phyloP scores from a whole-genome alignment of 2,329 filamentous ascomycete species.

The Trichoderma breve region DNA sequence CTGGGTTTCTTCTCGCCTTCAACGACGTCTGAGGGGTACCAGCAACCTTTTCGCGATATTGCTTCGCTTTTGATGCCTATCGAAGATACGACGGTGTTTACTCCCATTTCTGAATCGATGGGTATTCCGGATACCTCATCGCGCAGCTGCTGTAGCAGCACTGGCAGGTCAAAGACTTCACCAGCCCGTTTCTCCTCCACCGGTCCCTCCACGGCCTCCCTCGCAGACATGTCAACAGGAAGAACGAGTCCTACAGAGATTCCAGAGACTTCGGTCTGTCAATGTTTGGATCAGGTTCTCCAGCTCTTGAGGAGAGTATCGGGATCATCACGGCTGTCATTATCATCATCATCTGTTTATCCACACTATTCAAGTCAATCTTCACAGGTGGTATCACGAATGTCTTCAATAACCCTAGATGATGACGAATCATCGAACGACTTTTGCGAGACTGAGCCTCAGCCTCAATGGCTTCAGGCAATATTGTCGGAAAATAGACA shows the following conservation, averaged over 20 bases:
- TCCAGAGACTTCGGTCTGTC: rapidly evolving
- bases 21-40: neutral
- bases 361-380: too few species aligned
- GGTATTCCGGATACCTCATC: neutral
- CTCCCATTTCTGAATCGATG: neutral
- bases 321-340: neutral
- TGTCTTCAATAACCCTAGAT: rapidly evolving
- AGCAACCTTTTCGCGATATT: neutral
- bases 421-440: rapidly evolving
- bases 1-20: rapidly evolving
- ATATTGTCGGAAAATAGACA: neutral
- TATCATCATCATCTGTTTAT: too few species aligned
- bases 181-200: neutral
- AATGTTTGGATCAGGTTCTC: neutral
- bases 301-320: neutral
- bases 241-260: neutral
- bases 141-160: neutral
- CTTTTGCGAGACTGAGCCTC: rapidly evolving
- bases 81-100: neutral
- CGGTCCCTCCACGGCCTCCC: neutral
- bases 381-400: too few species aligned
- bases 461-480: neutral
- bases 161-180: neutral
- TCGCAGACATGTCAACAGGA: neutral
- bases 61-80: neutral